A percentile compares a stretch with the other conserved stretches of the same genome.
Evolutionary conservation across 441 rosid species (phyloP).

Genomic region (Pelargonium fulgidum): DNA sequence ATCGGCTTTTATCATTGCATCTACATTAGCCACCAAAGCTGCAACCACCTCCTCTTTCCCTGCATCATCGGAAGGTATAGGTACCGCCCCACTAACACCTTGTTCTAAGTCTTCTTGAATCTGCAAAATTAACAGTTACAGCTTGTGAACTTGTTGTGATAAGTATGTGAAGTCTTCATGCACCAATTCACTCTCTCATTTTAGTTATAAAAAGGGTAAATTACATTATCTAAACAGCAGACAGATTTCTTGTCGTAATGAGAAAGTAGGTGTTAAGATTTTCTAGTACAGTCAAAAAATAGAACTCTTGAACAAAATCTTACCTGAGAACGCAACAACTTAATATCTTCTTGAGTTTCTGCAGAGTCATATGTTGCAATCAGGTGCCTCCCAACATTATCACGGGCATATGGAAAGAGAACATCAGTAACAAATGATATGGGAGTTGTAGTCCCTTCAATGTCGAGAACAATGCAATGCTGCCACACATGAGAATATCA

Average conservation of each 20-base stretch:
- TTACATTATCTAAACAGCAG: background rate
- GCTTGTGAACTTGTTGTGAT: too few species aligned
- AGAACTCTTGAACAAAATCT: constrained; percentile 18
- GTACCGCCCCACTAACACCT: constrained; percentile 56
- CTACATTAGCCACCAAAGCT: constrained; percentile 75
- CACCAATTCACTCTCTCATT: too few species aligned
- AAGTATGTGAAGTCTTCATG: too few species aligned
- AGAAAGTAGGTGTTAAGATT: background rate
- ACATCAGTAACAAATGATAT: constrained; percentile 85
- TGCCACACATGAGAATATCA: constrained; percentile 35
- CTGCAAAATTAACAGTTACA: constrained; percentile 23
- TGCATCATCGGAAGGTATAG: constrained; percentile 58
- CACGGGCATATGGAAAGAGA: constrained; percentile 85
- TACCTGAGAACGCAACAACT: constrained; percentile 66
- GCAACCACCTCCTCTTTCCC: constrained; percentile 77
- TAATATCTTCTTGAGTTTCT: constrained; percentile 74
- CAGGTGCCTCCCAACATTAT: constrained; percentile 78
- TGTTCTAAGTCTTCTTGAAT: constrained; percentile 68
- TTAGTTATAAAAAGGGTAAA: too few species aligned
- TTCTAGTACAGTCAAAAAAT: background rate
- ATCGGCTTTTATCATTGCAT: constrained; percentile 89
- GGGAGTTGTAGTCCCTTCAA: constrained; percentile 96
- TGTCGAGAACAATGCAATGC: constrained; percentile 83
- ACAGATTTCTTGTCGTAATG: background rate
- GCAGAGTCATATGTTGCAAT: constrained; percentile 54